phyloP scores from a whole-genome alignment of 73 alveolate species.

The Paramecium sonneborni region DNA sequence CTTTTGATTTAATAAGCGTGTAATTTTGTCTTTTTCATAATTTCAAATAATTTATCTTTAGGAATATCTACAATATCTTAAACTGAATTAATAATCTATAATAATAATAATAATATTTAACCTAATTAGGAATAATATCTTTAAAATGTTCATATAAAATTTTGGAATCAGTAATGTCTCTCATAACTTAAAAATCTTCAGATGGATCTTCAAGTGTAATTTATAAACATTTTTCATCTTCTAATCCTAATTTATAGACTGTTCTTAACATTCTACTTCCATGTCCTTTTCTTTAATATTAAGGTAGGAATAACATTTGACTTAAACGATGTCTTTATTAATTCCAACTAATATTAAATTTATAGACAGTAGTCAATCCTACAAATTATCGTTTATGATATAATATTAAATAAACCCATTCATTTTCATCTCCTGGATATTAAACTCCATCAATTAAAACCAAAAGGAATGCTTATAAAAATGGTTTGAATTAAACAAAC shows the following conservation, averaged over 20 bases:
- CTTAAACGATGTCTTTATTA: constrained; percentile 20
- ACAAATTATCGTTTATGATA: constrained; percentile 1
- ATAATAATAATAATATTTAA: background rate
- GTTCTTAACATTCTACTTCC: constrained; percentile 14
- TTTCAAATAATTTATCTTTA: background rate
- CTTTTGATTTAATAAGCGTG: background rate
- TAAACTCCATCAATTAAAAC: constrained; percentile 36
- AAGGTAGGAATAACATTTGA: constrained; percentile 36
- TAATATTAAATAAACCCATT: constrained; percentile 10
- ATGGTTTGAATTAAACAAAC: background rate
- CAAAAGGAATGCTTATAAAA: constrained; percentile 11
- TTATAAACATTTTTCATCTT: background rate
- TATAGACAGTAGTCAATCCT: constrained; percentile 1
- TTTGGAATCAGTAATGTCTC: constrained; percentile 31
- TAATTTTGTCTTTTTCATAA: constrained; percentile 12
- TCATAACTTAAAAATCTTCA: constrained; percentile 56
- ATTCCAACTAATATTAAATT: background rate
- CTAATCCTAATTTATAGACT: background rate
- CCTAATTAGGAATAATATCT: background rate
- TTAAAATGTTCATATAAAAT: background rate
- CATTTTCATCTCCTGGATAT: constrained; percentile 11
- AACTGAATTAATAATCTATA: background rate
- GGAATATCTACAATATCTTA: background rate
- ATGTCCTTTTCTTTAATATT: constrained; percentile 16
- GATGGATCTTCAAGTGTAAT: constrained; percentile 54